A percentile compares a stretch with the other conserved stretches of the same genome.
Conservation (phyloP, 2,329 filamentous ascomycete species). For the Apiospora saccharicola region DNA sequence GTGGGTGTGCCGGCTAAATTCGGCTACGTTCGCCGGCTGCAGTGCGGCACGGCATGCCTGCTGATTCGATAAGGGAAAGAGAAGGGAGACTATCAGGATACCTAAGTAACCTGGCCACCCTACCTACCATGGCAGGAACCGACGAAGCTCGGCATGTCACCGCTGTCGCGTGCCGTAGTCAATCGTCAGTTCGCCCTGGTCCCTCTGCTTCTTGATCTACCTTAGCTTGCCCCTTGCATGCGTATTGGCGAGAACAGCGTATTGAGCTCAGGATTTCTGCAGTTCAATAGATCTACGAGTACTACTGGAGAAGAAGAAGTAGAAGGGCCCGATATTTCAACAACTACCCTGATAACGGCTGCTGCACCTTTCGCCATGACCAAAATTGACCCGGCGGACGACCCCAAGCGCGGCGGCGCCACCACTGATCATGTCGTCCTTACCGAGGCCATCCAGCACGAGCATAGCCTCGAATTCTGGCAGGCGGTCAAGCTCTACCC, state of each 20-base stretch:
- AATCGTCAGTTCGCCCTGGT: background rate
- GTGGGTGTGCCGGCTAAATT: constrained; percentile 1
- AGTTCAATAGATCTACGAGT: background rate
- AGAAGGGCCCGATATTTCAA: background rate
- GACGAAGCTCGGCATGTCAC: background rate
- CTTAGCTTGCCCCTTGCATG: background rate
- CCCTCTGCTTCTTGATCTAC: background rate
- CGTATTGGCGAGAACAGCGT: background rate
- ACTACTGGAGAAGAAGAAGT: background rate
- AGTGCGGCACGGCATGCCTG: background rate
- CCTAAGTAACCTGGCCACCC: background rate
- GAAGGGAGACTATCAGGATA: constrained; percentile 1
- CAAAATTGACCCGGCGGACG: constrained; percentile 18
- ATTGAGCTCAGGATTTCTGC: background rate
- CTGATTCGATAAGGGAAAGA: background rate
- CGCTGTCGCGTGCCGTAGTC: background rate
- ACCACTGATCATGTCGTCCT: constrained; percentile 34
- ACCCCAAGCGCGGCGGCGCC: constrained; percentile 2
- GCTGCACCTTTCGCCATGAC: background rate
- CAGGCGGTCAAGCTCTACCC: constrained; percentile 53
- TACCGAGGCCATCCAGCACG: constrained; percentile 48
- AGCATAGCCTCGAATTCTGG: constrained; percentile 49
- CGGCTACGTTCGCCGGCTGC: background rate
- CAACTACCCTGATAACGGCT: background rate
- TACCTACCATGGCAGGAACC: background rate